Conservation (phyloP, 2,329 filamentous ascomycete species). For the Trichoderma koningii region DNA sequence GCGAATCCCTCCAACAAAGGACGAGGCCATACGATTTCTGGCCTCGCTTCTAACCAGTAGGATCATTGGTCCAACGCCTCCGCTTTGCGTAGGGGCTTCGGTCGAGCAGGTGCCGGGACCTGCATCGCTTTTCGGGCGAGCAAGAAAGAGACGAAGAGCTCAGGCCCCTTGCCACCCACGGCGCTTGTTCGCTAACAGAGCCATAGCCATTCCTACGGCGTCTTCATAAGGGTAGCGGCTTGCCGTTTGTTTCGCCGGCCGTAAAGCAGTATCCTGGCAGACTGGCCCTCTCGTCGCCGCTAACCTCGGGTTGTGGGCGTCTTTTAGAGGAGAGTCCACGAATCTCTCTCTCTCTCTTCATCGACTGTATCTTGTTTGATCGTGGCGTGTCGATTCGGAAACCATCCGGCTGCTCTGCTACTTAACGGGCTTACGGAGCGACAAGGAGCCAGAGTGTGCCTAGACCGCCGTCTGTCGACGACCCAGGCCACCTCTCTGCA, state of each 20-base stretch:
- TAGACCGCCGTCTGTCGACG: slow-evolving; percentile 8
- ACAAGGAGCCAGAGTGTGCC: slow-evolving; percentile 11
- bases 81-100: slow-evolving; percentile 19
- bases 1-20: slow-evolving; percentile 20
- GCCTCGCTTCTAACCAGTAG: slow-evolving; percentile 17
- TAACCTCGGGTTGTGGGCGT: neutral
- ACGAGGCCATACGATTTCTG: slow-evolving; percentile 9
- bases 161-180: neutral
- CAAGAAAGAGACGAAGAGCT: neutral
- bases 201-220: neutral
- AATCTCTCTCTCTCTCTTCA: neutral
- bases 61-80: slow-evolving; percentile 17
- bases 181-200: neutral
- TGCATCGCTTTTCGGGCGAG: slow-evolving; percentile 1
- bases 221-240: neutral
- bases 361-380: neutral
- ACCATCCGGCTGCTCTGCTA: slow-evolving; percentile 6
- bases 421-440: neutral
- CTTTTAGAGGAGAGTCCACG: neutral
- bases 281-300: neutral
- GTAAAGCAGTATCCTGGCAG: neutral
- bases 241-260: slow-evolving; percentile 2
- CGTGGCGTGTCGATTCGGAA: neutral
- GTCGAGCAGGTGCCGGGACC: slow-evolving; percentile 11
- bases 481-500: slow-evolving; percentile 5